Evolutionary conservation across 140 eudicot genomes (phyloP).

Genomic region (Ambrosia hybrid): DNA sequence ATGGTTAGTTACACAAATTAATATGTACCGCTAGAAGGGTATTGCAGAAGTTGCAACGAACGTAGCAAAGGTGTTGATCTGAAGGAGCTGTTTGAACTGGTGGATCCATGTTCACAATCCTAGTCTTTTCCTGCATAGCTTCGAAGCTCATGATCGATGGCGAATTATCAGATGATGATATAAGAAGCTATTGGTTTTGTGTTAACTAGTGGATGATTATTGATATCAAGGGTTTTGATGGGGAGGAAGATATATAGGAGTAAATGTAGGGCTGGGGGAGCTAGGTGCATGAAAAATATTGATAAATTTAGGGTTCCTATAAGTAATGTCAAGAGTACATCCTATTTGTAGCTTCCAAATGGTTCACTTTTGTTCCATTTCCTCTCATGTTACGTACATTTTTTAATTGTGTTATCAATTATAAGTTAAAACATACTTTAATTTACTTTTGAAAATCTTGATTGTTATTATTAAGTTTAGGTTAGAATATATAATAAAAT

Average conservation of each 20-base stretch:
- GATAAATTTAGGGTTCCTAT: slow-evolving; percentile 59
- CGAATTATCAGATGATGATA: background rate
- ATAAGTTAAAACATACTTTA: background rate
- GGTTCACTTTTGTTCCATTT: slow-evolving; percentile 36
- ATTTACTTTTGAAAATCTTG: background rate
- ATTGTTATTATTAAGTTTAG: background rate
- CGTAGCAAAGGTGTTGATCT: slow-evolving; percentile 87
- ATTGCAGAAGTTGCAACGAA: slow-evolving; percentile 92
- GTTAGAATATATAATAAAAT: background rate
- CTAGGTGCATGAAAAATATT: slow-evolving; percentile 41
- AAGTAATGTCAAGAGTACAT: slow-evolving; percentile 42
- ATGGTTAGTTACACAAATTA: background rate
- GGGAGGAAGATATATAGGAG: slow-evolving; percentile 38
- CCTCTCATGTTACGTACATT: slow-evolving; percentile 11
- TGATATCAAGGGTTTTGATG: slow-evolving; percentile 33
- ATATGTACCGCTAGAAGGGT: slow-evolving; percentile 98
- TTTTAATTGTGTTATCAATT: background rate
- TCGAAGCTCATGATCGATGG: slow-evolving; percentile 35
- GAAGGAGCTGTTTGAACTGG: slow-evolving; percentile 38
- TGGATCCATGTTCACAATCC: slow-evolving; percentile 34
- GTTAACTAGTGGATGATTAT: background rate
- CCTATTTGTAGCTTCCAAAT: slow-evolving; percentile 43
- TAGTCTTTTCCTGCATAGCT: slow-evolving; percentile 28
- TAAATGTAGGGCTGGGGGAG: slow-evolving; percentile 36
- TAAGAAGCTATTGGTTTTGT: background rate